Percentiles rank a stretch among this genome's conserved stretches.
These are phyloP conservation scores for Tephrocybe sp. DNA, from an alignment of 768 basidiomycete genomes.

Conservation along the genomic window DNA sequence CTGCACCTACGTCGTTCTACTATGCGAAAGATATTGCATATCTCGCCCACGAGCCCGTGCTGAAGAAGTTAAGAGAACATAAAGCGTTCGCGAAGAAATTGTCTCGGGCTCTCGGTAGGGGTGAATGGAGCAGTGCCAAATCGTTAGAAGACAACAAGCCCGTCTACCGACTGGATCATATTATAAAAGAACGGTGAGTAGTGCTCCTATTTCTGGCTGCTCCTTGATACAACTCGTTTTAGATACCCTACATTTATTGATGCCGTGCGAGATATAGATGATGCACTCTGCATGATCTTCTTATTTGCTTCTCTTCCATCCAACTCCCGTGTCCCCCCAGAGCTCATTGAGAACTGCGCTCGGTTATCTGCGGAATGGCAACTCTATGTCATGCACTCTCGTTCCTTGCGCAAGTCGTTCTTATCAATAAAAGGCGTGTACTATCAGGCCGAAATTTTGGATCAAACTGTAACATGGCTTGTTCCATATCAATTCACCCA, in stretches of 20 bases:
- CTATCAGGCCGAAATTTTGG: slow-evolving; percentile 94
- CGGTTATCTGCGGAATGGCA: slow-evolving; percentile 95
- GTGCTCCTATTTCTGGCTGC: not conserved
- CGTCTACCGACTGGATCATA: slow-evolving; percentile 88
- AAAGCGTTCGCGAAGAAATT: slow-evolving; percentile 98
- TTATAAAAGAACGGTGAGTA: slow-evolving; percentile 91
- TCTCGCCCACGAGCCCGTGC: slow-evolving; percentile 92
- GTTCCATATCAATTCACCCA: slow-evolving; percentile 98
- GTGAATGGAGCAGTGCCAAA: slow-evolving; percentile 95
- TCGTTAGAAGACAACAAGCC: slow-evolving; percentile 92
- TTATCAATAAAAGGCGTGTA: slow-evolving; percentile 98
- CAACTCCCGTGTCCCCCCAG: slow-evolving; percentile 74
- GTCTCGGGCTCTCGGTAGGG: slow-evolving; percentile 85
- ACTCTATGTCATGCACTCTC: slow-evolving; percentile 88
- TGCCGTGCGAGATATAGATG: slow-evolving; percentile 94
- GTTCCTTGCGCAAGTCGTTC: slow-evolving; percentile 84
- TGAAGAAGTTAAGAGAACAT: slow-evolving; percentile 92
- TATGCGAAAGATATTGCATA: slow-evolving; percentile 98
- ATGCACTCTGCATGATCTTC: slow-evolving; percentile 92
- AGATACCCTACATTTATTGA: slow-evolving; percentile 98
- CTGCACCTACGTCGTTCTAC: slow-evolving; percentile 96
- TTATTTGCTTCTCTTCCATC: slow-evolving; percentile 91
- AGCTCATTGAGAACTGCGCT: slow-evolving; percentile 86
- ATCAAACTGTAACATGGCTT: slow-evolving; percentile 92
- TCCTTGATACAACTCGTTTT: slow-evolving; percentile 10